Evolutionary conservation across 2,329 filamentous ascomycete species (phyloP), one percentile per base, ranked within the genome.

Genomic region (Neophaeococcomyces aloes): DNA sequence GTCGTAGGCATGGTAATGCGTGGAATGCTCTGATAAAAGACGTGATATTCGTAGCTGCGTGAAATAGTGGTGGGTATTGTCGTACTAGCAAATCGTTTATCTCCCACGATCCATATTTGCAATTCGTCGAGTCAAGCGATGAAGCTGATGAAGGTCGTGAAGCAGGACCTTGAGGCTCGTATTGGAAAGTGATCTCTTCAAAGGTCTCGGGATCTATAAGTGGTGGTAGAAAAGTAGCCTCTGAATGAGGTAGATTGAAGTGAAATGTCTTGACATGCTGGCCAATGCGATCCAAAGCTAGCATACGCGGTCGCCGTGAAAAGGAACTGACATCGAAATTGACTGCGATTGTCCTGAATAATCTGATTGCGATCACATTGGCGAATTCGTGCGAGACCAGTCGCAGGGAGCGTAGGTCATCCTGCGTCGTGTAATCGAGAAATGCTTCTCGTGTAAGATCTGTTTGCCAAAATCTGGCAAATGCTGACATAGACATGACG

Each of bases 51-150:
- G 85, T 89, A 6, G 87, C 84, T 5, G 86, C 84, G 58, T 94
- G 87, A 65, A 94, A 94, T 2, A 94, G 67, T 4, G 87, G 85
- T 41, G 86, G 85, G 57, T 93, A 94, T 64, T 94, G 86, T 59
- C 86, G 79, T 11, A 86, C 84, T 48, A 94, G 71, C 46, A 93
- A 74, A 58, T 89, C 82, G 48, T 81, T 86, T 56, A 91, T 77
- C 56, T 86, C 83, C 54, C 75, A 72, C 60, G 80, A 84, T 53
- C 82, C 84, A 61, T 93, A 93, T 64, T 86, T 89, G 57, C 70
- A 50, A 75, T 44, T 41, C 14, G 50, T 39, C 29, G 47, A 49
- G 44, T 45, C 48, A 27, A n/a, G 10, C 8, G 45, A 47, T 21
- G 48, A 48, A 71, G 53, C 79, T 65, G 35, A 75, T 43, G 71